Evolutionary conservation across 2,329 filamentous ascomycete species (phyloP).

Genomic region (Alternaria rosae): DNA sequence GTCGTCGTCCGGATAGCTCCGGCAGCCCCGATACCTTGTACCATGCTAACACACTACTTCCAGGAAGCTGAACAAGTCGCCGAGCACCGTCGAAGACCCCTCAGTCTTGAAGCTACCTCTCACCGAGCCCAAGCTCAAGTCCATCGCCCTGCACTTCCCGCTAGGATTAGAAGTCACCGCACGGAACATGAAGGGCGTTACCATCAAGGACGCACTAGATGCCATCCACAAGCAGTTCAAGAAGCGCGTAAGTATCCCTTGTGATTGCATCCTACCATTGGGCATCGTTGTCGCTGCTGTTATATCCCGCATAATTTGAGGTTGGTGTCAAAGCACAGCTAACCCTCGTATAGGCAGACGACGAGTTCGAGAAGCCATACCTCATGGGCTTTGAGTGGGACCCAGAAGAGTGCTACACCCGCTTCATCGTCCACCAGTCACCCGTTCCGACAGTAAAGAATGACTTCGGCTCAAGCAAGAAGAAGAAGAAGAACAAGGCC

Average conservation of each 20-base stretch:
- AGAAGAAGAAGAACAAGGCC: conserved; percentile 51
- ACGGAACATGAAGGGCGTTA: conserved; percentile 91
- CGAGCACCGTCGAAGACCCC: conserved; percentile 79
- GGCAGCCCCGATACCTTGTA: conserved; percentile 2
- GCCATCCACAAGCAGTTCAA: conserved; percentile 96
- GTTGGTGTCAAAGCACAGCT: conserved; percentile 17
- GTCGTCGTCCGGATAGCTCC: conserved; percentile 16
- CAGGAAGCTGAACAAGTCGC: conserved; percentile 94
- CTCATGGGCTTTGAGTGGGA: conserved; percentile 97
- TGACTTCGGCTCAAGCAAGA: conserved; percentile 55
- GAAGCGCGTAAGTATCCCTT: conserved; percentile 76
- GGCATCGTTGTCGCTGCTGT: not conserved
- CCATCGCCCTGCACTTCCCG: conserved; percentile 92
- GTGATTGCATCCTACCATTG: not conserved
- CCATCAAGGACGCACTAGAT: conserved; percentile 95
- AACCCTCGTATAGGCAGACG: conserved; percentile 68
- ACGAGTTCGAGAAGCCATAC: conserved; percentile 87
- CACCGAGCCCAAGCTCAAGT: conserved; percentile 84
- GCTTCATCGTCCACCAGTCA: conserved; percentile 85
- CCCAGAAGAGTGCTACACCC: conserved; percentile 88
- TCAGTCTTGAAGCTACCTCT: conserved; percentile 83
- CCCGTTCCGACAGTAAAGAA: conserved; percentile 58
- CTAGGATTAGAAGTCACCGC: conserved; percentile 87
- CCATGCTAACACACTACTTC: conserved; percentile 23
- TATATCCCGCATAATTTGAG: not conserved